These are phyloP conservation scores for Camellia oleifera DNA, from an alignment of 179 eudicot species.

Conservation along the genomic window DNA sequence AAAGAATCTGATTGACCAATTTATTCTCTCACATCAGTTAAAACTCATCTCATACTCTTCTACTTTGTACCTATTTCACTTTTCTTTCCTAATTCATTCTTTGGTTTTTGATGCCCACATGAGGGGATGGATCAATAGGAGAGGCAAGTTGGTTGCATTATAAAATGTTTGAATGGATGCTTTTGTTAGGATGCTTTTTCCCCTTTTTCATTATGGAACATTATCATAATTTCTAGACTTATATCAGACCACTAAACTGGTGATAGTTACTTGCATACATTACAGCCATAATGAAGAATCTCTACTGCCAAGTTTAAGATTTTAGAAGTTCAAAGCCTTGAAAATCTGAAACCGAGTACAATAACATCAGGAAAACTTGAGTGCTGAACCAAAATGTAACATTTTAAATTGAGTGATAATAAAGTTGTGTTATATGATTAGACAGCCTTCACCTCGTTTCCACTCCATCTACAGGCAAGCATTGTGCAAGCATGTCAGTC, in stretches of 20 bases:
- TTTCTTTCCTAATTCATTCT: not conserved
- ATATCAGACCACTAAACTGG: not conserved
- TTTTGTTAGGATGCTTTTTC: too few species aligned
- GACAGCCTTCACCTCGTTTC: not conserved
- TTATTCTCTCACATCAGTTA: not conserved
- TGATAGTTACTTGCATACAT: too few species aligned
- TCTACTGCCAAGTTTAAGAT: too few species aligned
- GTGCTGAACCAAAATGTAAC: not conserved
- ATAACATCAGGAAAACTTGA: not conserved
- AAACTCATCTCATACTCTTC: not conserved
- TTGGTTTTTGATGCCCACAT: not conserved
- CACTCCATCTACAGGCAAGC: not conserved
- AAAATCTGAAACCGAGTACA: too few species aligned
- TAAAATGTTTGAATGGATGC: too few species aligned
- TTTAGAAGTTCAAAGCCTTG: too few species aligned
- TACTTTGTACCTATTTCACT: too few species aligned
- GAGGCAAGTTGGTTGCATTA: not conserved
- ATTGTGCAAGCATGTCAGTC: not conserved
- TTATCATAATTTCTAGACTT: too few species aligned
- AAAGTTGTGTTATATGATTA: not conserved
- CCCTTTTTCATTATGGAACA: too few species aligned
- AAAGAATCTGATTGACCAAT: not conserved
- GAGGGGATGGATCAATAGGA: not conserved
- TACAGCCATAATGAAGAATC: too few species aligned
- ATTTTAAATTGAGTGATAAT: not conserved